Evolutionary conservation across 2,329 filamentous ascomycete genomes (phyloP).

Genomic region (Aureobasidium sp.): DNA sequence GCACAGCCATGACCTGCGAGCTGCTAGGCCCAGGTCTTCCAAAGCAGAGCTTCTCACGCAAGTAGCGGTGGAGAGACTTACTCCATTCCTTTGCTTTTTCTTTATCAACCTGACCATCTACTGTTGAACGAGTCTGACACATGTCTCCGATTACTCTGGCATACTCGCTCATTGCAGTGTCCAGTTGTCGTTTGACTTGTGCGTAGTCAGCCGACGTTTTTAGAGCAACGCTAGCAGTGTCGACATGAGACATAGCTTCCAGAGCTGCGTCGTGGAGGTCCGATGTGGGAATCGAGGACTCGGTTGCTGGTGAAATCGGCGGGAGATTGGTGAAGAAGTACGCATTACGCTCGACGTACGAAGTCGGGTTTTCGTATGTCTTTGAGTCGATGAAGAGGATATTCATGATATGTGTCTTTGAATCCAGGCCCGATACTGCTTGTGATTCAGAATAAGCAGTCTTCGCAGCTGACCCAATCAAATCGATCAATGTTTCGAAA

Average conservation of each 20-base stretch:
- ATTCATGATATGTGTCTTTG: conserved; percentile 40
- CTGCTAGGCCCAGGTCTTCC: conserved; percentile 46
- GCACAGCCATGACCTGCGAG: conserved; percentile 44
- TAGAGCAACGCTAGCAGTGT: not conserved
- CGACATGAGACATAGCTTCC: not conserved
- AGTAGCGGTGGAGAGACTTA: conserved; percentile 42
- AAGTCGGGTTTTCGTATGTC: conserved; percentile 47
- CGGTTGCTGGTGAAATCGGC: not conserved
- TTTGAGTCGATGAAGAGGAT: conserved; percentile 48
- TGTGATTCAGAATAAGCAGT: conserved; percentile 11
- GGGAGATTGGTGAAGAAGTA: conserved; percentile 44
- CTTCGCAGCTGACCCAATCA: conserved; percentile 23
- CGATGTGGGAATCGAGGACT: not conserved
- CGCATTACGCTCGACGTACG: conserved; percentile 48
- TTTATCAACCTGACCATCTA: conserved; percentile 14
- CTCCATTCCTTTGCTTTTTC: conserved; percentile 18
- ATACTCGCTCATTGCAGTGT: not conserved
- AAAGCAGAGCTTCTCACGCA: conserved; percentile 48
- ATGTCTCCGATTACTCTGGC: not conserved
- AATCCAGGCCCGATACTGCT: conserved; percentile 17
- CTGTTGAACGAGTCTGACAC: not conserved
- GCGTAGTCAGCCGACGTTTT: not conserved
- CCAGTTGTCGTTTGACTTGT: not conserved
- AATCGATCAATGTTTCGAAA: conserved; percentile 30
- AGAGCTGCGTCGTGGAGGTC: not conserved